phyloP scores from a whole-genome alignment of 2,329 filamentous ascomycete species.

The Hawksworthiomyces lignivorus region DNA sequence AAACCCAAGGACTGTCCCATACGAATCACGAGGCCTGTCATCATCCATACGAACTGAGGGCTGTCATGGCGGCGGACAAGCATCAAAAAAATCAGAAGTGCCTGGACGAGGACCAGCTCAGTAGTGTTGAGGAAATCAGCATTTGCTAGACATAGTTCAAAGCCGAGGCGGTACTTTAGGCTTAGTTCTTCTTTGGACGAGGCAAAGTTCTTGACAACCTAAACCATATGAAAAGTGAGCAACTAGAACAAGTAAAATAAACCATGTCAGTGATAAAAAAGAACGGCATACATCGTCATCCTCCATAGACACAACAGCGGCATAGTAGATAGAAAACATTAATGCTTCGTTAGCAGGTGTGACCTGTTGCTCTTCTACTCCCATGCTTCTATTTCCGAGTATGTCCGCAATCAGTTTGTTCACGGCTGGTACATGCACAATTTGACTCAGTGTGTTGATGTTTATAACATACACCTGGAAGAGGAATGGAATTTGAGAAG shows the following conservation, averaged over 20 bases:
- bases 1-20: constrained; percentile 54
- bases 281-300: constrained; percentile 41
- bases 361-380: constrained; percentile 17
- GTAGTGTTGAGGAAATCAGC: constrained; percentile 51
- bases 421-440: constrained; percentile 40
- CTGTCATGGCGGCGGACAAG: constrained; percentile 39
- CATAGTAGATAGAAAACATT: constrained; percentile 51
- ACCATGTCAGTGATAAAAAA: no score
- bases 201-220: constrained; percentile 31
- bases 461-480: constrained; percentile 42
- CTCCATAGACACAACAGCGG: constrained; percentile 48
- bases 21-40: constrained; percentile 50
- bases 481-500: constrained; percentile 47
- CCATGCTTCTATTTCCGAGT: neutral
- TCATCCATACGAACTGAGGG: constrained; percentile 51
- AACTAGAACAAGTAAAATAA: neutral
- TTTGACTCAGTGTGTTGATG: constrained; percentile 36
- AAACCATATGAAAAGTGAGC: neutral
- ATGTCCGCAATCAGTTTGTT: constrained; percentile 26
- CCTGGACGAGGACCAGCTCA: constrained; percentile 50
- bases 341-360: constrained; percentile 42
- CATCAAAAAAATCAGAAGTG: constrained; percentile 48
- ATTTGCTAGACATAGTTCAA: constrained; percentile 49
- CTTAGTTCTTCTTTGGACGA: constrained; percentile 36
- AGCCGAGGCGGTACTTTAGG: constrained; percentile 42